Evolutionary conservation across 768 basidiomycete genomes (phyloP).

Genomic region (Pleurotus tuoliensis): DNA sequence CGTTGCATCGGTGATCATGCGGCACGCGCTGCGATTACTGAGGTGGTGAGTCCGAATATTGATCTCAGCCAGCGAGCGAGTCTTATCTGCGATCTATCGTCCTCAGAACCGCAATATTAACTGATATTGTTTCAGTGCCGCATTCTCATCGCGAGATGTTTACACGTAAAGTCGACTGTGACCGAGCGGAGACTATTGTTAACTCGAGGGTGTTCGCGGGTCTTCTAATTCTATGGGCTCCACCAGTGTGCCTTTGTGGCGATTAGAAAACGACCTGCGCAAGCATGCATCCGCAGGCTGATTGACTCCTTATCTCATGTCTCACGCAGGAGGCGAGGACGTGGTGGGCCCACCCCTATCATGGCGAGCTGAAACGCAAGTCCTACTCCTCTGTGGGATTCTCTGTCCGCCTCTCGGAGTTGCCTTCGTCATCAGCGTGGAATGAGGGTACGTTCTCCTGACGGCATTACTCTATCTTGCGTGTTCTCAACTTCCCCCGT

Average conservation of each 20-base stretch:
- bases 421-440: neutral
- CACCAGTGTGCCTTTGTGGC: constrained; percentile 3
- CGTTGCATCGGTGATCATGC: neutral
- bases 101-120: neutral
- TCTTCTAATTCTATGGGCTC: neutral
- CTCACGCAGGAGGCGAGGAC: too few relatives aligned
- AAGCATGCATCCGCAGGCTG: too few relatives aligned
- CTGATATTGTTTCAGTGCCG: neutral
- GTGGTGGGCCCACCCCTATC: too few relatives aligned
- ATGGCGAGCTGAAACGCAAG: too few relatives aligned
- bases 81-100: constrained; percentile 6
- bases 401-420: too few relatives aligned
- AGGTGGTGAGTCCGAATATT: neutral
- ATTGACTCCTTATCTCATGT: too few relatives aligned
- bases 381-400: too few relatives aligned
- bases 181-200: neutral
- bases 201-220: constrained; percentile 6
- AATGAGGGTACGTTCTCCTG: neutral
- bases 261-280: neutral
- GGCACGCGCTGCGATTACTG: neutral
- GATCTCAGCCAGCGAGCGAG: neutral
- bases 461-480: too few relatives aligned
- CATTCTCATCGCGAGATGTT: neutral
- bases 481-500: too few relatives aligned
- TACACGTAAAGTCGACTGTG: constrained; percentile 3